phyloP scores from a whole-genome alignment of 768 basidiomycete species.

The Pisolithus sp. region DNA sequence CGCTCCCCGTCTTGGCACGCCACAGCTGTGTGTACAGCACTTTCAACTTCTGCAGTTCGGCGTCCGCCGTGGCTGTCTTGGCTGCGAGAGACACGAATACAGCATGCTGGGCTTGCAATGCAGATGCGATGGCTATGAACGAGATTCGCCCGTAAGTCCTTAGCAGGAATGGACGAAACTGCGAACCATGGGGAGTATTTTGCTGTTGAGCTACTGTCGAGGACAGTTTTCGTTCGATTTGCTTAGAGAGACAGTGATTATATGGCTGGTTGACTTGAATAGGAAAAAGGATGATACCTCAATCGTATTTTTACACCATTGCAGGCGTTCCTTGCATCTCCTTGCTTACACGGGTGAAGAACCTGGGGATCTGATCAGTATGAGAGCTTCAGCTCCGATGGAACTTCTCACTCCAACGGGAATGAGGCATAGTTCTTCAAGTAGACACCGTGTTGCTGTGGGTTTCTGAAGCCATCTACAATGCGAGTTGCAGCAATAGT shows the following conservation, averaged over 20 bases:
- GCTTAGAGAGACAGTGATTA: conserved; percentile 7
- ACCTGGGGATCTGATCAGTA: conserved; percentile 34
- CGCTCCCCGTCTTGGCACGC: conserved; percentile 75
- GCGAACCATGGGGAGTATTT: conserved; percentile 66
- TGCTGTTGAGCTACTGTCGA: conserved; percentile 59
- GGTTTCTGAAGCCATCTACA: conserved; percentile 72
- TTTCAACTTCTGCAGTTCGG: conserved; percentile 73
- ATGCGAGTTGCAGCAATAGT: conserved; percentile 72
- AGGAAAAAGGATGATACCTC: conserved; percentile 42
- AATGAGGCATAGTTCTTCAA: conserved; percentile 77
- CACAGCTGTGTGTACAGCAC: conserved; percentile 69
- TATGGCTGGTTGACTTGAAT: neutral
- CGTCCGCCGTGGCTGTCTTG: conserved; percentile 68
- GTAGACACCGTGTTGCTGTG: conserved; percentile 62
- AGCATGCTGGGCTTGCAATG: conserved; percentile 73
- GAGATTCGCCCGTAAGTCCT: conserved; percentile 2
- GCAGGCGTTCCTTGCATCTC: conserved; percentile 66
- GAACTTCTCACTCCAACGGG: conserved; percentile 61
- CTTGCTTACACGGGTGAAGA: conserved; percentile 64
- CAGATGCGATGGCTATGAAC: conserved; percentile 57
- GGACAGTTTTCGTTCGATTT: conserved; percentile 76
- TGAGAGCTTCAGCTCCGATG: neutral
- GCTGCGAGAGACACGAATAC: conserved; percentile 72
- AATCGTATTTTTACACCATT: conserved; percentile 76
- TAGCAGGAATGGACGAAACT: neutral